A percentile compares a stretch with the other conserved stretches of the same genome.
phyloP scores from a whole-genome alignment of 73 alveolate species.

The Paramecium tetraurelia region DNA sequence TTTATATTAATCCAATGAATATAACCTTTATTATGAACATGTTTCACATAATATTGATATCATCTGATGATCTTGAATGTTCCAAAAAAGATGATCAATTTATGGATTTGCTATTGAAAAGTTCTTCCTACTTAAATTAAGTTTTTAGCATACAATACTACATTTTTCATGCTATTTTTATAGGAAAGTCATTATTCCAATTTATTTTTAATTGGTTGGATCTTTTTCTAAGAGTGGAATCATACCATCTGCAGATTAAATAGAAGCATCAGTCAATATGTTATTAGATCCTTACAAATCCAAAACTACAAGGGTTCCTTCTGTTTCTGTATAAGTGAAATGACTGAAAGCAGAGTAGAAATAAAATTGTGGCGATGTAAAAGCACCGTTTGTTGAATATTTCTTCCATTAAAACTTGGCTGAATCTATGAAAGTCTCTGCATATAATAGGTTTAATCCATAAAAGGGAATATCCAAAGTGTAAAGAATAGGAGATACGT shows the following conservation, averaged over 20 bases:
- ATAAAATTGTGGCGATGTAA: neutral
- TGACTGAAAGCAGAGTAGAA: conserved; percentile 18
- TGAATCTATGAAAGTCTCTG: neutral
- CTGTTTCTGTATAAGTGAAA: conserved; percentile 9
- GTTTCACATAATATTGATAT: neutral
- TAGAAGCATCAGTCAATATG: conserved; percentile 43
- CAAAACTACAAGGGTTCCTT: neutral
- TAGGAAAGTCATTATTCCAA: neutral
- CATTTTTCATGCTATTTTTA: neutral
- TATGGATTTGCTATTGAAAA: neutral
- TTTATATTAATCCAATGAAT: neutral
- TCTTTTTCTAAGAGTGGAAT: neutral
- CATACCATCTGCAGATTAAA: neutral
- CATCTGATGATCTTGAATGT: neutral
- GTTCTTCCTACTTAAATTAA: neutral
- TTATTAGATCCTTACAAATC: conserved; percentile 49
- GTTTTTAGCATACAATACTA: neutral
- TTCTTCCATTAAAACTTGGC: neutral
- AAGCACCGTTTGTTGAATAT: neutral
- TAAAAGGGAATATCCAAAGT: neutral
- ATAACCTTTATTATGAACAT: neutral
- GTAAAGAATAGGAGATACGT: neutral
- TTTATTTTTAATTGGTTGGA: neutral
- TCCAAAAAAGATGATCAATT: neutral
- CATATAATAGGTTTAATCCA: neutral